Evolutionary conservation across 495 filamentous ascomycete species (phyloP), one percentile per base, ranked within the genome.

Genomic region (Hypomontagnella monticulosa): DNA sequence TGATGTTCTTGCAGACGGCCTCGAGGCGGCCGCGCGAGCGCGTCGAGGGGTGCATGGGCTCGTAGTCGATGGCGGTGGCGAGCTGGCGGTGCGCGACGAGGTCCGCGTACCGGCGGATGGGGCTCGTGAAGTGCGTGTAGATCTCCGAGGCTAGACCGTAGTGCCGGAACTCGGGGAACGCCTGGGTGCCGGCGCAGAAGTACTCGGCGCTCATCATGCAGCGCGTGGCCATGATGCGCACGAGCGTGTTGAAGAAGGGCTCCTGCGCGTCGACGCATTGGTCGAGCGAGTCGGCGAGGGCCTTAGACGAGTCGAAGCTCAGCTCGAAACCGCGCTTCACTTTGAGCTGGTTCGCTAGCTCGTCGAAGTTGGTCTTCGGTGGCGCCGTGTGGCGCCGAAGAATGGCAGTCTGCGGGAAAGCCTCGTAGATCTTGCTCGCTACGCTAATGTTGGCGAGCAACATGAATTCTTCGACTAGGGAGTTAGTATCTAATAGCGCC

Each of bases 161-260:
- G 76, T 99, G 95, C 32, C 93, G 86, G 85, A 96, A 99, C 66
- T 98, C 95, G 1, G 92, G 87, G 73, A 94, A 93, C 0, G 93
- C 86, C 72, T 97, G 92, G 1, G 93, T 93, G 61, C 95, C 95
- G 0, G 93, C 87, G 78, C 91, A 93, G 79, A 98, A 98, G 81
- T 99, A 99, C 76, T 98, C 96, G 58, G 95, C 95, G 32, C 93
- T 93, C 80, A 96, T 96, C 96, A 99, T 98, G 87, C 95, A 99
- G 27, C 95, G 88, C 9, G 96, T 99, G 7, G 95, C 95, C 78
- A 99, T 87, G 79, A 99, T 97, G 66, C 95, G 92, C 71, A 98
- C 85, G 10, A 99, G 87, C 16, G 94, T 98, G 83, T 99, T 99
- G 84, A 98, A 97, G 84, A 97, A 99, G 6, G 96, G 91, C 66